phyloP scores from a whole-genome alignment of 1,139 yeast genomes.

The Yamadazyma conglobata region DNA sequence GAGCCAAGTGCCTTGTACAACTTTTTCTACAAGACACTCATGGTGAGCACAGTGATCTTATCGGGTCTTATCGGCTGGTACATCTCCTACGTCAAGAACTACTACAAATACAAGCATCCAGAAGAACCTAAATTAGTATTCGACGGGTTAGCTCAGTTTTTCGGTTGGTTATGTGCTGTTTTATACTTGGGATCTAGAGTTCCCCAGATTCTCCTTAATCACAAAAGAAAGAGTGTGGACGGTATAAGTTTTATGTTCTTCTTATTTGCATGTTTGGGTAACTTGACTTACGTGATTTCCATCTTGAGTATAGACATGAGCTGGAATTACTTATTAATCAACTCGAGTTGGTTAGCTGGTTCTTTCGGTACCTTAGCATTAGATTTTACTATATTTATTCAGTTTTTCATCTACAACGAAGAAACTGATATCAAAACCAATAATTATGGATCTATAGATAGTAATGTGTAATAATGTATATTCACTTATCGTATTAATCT shows the following conservation, averaged over 20 bases:
- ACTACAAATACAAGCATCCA: slow-evolving; percentile 28
- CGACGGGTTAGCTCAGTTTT: slow-evolving; percentile 77
- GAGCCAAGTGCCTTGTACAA: slow-evolving; percentile 10
- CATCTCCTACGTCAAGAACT: slow-evolving; percentile 49
- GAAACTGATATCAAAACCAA: slow-evolving; percentile 7
- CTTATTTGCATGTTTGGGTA: slow-evolving; percentile 89
- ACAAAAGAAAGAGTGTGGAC: slow-evolving; percentile 81
- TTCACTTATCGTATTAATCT: neutral
- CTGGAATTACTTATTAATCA: slow-evolving; percentile 66
- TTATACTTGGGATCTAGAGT: slow-evolving; percentile 84
- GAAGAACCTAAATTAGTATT: slow-evolving; percentile 42
- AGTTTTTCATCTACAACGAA: slow-evolving; percentile 76
- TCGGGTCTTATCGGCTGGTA: slow-evolving; percentile 90
- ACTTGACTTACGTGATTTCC: slow-evolving; percentile 81
- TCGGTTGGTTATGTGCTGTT: slow-evolving; percentile 89
- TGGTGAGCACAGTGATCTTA: slow-evolving; percentile 66
- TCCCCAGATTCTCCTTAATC: slow-evolving; percentile 85
- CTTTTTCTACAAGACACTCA: slow-evolving; percentile 46
- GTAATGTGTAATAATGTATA: neutral
- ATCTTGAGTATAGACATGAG: slow-evolving; percentile 75
- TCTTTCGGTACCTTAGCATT: slow-evolving; percentile 81
- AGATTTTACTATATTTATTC: slow-evolving; percentile 82
- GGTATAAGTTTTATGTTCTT: slow-evolving; percentile 91
- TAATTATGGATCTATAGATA: slow-evolving; percentile 8
- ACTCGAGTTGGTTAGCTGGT: slow-evolving; percentile 91